Percentiles rank a stretch among this genome's conserved stretches.
Conservation (phyloP, 2,329 filamentous ascomycete species). For the Hymenoscyphus albidus region DNA sequence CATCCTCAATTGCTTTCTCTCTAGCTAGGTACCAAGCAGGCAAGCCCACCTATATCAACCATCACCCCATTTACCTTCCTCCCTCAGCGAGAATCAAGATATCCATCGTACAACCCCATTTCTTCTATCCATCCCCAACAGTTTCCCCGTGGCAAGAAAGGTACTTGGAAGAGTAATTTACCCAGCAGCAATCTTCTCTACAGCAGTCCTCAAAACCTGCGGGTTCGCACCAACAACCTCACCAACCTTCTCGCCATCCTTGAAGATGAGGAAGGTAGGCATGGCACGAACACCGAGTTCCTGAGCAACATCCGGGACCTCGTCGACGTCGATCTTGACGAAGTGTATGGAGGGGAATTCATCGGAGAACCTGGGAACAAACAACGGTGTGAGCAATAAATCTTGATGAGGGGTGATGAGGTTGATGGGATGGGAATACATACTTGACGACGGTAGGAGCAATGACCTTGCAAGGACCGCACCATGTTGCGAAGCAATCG, state of each 20-base stretch:
- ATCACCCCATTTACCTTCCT: too few species aligned
- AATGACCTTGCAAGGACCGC: conserved; percentile 91
- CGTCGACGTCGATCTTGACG: conserved; percentile 88
- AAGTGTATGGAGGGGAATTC: conserved; percentile 63
- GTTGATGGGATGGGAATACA: conserved; percentile 21
- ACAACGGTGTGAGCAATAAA: conserved; percentile 21
- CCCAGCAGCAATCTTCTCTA: conserved; percentile 31
- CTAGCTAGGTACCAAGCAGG: too few species aligned
- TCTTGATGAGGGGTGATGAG: conserved; percentile 13
- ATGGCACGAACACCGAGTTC: conserved; percentile 83
- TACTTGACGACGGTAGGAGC: conserved; percentile 69
- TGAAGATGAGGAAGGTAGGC: conserved; percentile 87
- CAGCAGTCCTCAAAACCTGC: conserved; percentile 52
- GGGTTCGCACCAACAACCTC: conserved; percentile 81
- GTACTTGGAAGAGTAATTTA: neutral
- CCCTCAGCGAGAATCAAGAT: too few species aligned
- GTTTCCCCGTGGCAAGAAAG: too few species aligned
- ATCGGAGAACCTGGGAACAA: conserved; percentile 51
- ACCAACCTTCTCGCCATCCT: conserved; percentile 66
- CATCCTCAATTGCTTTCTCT: too few species aligned
- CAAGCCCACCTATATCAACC: too few species aligned
- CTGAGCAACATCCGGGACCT: conserved; percentile 68
- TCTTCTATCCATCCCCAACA: too few species aligned
- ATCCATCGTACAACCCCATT: too few species aligned
- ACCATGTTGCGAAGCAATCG: conserved; percentile 89